phyloP scores from a whole-genome alignment of 2,329 filamentous ascomycete genomes.

The Neonectria magnoliae region DNA sequence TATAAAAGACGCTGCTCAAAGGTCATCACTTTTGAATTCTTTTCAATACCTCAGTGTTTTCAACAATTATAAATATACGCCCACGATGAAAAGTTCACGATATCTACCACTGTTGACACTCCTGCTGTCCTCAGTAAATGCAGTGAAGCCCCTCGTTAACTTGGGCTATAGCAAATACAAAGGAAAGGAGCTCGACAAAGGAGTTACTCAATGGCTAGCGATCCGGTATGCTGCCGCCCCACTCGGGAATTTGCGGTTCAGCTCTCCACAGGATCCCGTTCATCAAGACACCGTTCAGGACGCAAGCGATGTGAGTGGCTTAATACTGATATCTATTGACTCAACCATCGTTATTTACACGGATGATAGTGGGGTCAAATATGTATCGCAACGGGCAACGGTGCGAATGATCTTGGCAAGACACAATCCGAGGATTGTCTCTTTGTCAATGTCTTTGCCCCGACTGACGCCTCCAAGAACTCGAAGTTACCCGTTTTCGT shows the following conservation, averaged over 20 bases:
- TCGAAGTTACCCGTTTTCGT: slow-evolving; percentile 72
- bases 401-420: slow-evolving; percentile 33
- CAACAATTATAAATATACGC: neutral
- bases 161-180: slow-evolving; percentile 74
- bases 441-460: slow-evolving; percentile 72
- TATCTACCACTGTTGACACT: slow-evolving; percentile 7
- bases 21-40: neutral
- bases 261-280: slow-evolving; percentile 71
- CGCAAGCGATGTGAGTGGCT: slow-evolving; percentile 61
- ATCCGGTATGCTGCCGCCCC: slow-evolving; percentile 80
- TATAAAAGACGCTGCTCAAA: neutral
- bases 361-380: slow-evolving; percentile 37
- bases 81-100: slow-evolving; percentile 1
- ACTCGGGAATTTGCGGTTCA: slow-evolving; percentile 71
- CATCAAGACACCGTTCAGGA: slow-evolving; percentile 55
- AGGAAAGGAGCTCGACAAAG: slow-evolving; percentile 64
- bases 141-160: slow-evolving; percentile 56
- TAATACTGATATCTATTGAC: neutral
- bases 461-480: slow-evolving; percentile 58
- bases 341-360: neutral
- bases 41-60: neutral
- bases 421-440: slow-evolving; percentile 72
- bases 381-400: slow-evolving; percentile 46
- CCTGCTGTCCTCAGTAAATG: slow-evolving; percentile 16
- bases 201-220: slow-evolving; percentile 77